Base-by-base conservation (phyloP, 352 stramenopile genomes). In the Thalassiosira exigua region DNA sequence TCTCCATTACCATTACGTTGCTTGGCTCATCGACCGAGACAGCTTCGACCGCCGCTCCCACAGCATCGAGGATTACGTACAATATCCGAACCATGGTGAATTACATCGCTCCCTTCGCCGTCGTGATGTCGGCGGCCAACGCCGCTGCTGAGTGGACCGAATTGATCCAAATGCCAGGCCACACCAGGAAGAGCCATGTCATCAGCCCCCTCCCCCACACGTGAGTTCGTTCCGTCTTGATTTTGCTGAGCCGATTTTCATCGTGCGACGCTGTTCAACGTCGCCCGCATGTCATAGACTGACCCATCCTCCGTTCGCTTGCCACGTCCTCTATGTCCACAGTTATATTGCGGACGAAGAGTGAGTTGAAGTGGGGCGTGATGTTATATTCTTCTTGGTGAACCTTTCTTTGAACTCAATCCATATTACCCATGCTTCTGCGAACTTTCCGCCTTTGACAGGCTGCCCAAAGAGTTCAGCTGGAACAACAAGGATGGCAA, bases 401-500 rank as follows among this genome's bases (percentile, higher is more conserved):
- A 7, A 44, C 7, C 36, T 14, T 44, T 44, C 36, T 44, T 44
- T 44, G 7, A 14, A 44, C 36, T 44, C 14, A 14, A 44, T 14
- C 7, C 14, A 44, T 44, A 14, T 44, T 7, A 44, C 36, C 36
- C 14, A 44, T 44, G 7, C 7, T 14, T 14, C 14, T 14, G 7
- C 36, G 36, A 14, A 14, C 36, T 14, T 44, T 7, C 7, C 14
- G 7, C 7, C 7, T 44, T 44, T 44, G n/a, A n/a, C 36, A 44
- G 36, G 7, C 71, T 99, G 2, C 97, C 97, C 0, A 95, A 97
- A 68, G 79, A 75, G 17, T 99, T 96, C 90, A 94, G 97, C 81
- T 98, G 96, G 96, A 94, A 94, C 50, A 91, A 97, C 64, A 92
- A 98, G 57, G 80, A 98, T 4, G 89, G 97, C 60, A 73, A 44